Evolutionary conservation across 1,139 yeast species (phyloP).

Genomic region (Suzukiozyma palmioleophila): DNA sequence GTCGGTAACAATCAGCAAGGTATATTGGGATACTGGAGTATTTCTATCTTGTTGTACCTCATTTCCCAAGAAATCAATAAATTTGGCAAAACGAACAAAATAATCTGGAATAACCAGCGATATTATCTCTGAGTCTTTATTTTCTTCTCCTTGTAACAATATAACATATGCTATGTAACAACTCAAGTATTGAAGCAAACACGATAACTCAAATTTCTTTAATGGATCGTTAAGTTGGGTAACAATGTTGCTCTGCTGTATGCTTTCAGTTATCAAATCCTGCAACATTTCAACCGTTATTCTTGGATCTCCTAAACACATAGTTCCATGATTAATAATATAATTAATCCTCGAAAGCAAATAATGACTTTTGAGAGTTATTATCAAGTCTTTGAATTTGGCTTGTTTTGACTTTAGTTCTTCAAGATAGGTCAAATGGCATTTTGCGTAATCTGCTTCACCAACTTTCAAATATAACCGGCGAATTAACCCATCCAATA

Average conservation of each 20-base stretch:
- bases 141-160: constrained; percentile 35
- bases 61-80: constrained; percentile 13
- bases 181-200: constrained; percentile 27
- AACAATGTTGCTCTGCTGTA: constrained; percentile 17
- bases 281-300: constrained; percentile 22
- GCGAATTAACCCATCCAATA: constrained; percentile 18
- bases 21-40: constrained; percentile 18
- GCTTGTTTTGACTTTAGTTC: constrained; percentile 15
- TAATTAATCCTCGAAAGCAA: constrained; percentile 24
- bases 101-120: constrained; percentile 20
- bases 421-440: constrained; percentile 22
- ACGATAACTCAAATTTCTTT: constrained; percentile 22
- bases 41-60: constrained; percentile 7
- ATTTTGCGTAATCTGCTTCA: constrained; percentile 20
- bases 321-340: constrained; percentile 22
- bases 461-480: constrained; percentile 21
- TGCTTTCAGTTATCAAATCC: constrained; percentile 17
- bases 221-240: constrained; percentile 15
- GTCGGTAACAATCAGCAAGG: constrained; percentile 27
- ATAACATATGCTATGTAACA: constrained; percentile 28
- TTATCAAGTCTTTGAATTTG: constrained; percentile 15
- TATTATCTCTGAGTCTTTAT: constrained; percentile 16
- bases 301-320: constrained; percentile 18
- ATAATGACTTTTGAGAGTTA: constrained; percentile 24
- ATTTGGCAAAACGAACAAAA: constrained; percentile 16